phyloP scores from a whole-genome alignment of 1,284 basidiomycete genomes.

The Melanopsichium pennsylvanicum region DNA sequence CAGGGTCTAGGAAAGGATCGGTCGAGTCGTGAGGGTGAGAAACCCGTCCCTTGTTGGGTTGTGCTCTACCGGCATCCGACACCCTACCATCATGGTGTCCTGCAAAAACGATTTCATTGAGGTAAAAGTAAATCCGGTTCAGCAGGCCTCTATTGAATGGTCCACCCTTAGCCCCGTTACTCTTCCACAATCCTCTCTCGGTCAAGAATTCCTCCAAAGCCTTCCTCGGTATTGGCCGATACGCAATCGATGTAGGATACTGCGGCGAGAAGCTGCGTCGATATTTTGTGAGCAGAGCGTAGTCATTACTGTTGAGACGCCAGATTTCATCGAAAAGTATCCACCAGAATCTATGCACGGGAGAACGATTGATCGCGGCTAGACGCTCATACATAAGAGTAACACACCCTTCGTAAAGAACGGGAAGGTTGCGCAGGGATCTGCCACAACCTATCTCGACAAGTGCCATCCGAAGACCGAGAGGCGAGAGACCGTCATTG shows the following conservation, averaged over 20 bases:
- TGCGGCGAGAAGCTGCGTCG: slow-evolving; percentile 75
- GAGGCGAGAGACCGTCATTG: slow-evolving; percentile 35
- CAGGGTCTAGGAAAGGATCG: slow-evolving; percentile 28
- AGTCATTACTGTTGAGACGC: slow-evolving; percentile 48
- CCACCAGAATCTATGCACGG: slow-evolving; percentile 80
- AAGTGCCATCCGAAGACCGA: slow-evolving; percentile 68
- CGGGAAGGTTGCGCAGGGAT: slow-evolving; percentile 72
- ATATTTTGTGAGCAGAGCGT: slow-evolving; percentile 73
- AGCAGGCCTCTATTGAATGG: slow-evolving; percentile 77
- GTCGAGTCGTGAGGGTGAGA: not conserved
- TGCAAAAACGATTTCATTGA: slow-evolving; percentile 76
- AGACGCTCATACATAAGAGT: slow-evolving; percentile 73
- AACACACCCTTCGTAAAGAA: slow-evolving; percentile 70
- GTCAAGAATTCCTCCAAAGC: slow-evolving; percentile 74
- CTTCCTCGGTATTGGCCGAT: slow-evolving; percentile 75
- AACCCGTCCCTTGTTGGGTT: slow-evolving; percentile 8
- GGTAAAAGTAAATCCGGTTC: slow-evolving; percentile 77
- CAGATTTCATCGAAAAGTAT: slow-evolving; percentile 75
- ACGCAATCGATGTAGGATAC: slow-evolving; percentile 78
- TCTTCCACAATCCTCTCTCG: slow-evolving; percentile 73
- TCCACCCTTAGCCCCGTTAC: slow-evolving; percentile 67
- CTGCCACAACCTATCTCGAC: slow-evolving; percentile 70
- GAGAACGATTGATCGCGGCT: slow-evolving; percentile 70
- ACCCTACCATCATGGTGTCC: slow-evolving; percentile 20
- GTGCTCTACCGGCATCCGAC: slow-evolving; percentile 11